These are phyloP conservation scores for Dendrocalamus latiflorus DNA, from an alignment of 202 grass and related monocot genomes.

Conservation along the genomic window DNA sequence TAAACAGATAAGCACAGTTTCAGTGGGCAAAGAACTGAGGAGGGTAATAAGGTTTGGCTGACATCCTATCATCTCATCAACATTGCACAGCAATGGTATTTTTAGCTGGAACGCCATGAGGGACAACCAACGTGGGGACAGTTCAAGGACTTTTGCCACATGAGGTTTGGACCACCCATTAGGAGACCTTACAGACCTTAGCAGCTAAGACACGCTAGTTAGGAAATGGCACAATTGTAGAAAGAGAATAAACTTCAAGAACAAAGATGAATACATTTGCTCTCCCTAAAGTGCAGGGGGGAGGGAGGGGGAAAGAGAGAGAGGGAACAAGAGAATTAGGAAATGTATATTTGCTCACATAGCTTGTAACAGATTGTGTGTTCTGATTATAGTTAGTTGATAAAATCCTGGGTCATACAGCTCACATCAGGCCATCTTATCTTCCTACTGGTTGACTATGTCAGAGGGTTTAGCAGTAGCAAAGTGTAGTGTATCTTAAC, in stretches of 20 bases:
- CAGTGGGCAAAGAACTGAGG: too few species aligned
- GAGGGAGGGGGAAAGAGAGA: not conserved
- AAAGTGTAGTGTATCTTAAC: not conserved
- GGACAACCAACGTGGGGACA: too few species aligned
- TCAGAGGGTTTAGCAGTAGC: not conserved
- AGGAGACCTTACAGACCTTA: not conserved
- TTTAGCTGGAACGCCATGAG: too few species aligned
- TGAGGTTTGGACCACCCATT: too few species aligned
- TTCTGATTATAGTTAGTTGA: too few species aligned
- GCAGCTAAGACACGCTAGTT: not conserved
- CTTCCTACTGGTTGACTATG: not conserved
- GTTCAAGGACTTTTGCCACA: too few species aligned
- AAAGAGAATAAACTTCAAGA: not conserved
- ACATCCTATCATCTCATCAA: too few species aligned
- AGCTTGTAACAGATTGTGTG: not conserved
- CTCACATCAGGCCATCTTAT: not conserved
- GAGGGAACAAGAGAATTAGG: not conserved
- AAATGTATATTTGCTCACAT: not conserved
- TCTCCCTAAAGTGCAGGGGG: not conserved
- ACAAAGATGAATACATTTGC: constrained; percentile 11
- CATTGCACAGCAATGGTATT: too few species aligned
- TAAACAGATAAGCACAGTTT: too few species aligned
- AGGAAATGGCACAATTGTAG: not conserved
- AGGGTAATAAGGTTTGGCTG: too few species aligned
- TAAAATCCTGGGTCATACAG: too few species aligned